A percentile compares a stretch with the other conserved stretches of the same genome.
Evolutionary conservation across 331 rosid species (phyloP).

Genomic region (Cydonia oblonga): DNA sequence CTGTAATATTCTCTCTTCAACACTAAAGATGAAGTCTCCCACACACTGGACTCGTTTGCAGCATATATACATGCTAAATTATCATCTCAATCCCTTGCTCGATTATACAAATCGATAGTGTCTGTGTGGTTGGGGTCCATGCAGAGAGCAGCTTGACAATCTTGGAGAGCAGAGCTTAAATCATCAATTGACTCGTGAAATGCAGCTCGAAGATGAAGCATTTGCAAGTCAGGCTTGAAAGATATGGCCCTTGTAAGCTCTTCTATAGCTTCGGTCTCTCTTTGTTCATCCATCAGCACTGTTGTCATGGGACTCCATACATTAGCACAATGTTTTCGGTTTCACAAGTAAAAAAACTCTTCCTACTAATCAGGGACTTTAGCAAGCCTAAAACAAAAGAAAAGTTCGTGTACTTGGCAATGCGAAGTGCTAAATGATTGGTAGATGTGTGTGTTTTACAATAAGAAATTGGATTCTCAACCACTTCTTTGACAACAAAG

Average conservation of each 20-base stretch:
- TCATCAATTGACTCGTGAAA: conserved; percentile 64
- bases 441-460: not conserved
- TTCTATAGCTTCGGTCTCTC: conserved; percentile 62
- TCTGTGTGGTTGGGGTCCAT: conserved; percentile 62
- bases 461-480: not conserved
- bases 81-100: conserved; percentile 24
- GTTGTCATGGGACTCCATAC: conserved; percentile 15
- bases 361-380: not conserved
- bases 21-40: not conserved
- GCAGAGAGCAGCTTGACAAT: conserved; percentile 76
- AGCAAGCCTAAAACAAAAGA: not conserved
- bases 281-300: conserved; percentile 90
- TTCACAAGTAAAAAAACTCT: not conserved
- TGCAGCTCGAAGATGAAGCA: conserved; percentile 85
- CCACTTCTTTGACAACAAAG: not conserved
- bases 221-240: conserved; percentile 73
- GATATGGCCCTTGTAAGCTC: conserved; percentile 63
- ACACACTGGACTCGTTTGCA: not conserved
- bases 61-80: not conserved
- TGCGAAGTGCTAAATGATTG: not conserved
- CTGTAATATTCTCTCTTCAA: not conserved
- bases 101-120: conserved; percentile 51
- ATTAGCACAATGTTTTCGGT: conserved; percentile 14
- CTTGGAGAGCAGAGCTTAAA: conserved; percentile 38
- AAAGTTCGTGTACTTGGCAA: not conserved